Conservation (phyloP, 1,139 yeast genomes). For the Diutina siamensis region DNA sequence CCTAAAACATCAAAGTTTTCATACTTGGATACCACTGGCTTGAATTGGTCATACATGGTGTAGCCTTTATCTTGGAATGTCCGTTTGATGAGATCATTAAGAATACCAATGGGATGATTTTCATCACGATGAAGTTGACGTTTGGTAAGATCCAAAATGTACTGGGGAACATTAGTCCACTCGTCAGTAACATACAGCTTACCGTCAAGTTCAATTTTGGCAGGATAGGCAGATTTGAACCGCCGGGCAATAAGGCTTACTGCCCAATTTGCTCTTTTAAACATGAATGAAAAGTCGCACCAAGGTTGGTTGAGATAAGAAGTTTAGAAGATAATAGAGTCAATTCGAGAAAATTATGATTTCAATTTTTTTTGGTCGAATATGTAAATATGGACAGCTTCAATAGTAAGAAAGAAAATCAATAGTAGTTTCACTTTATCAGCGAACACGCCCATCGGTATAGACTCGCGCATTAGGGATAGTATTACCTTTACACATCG, state of each 20-base stretch:
- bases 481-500: too few relatives aligned
- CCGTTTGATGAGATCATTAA: conserved; percentile 60
- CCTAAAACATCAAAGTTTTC: conserved; percentile 89
- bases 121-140: conserved; percentile 64
- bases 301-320: too few relatives aligned
- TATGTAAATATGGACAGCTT: too few relatives aligned
- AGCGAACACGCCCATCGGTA: too few relatives aligned
- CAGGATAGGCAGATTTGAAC: background rate
- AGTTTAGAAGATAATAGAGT: too few relatives aligned
- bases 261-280: background rate
- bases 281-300: background rate
- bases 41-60: conserved; percentile 69
- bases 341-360: too few relatives aligned
- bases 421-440: too few relatives aligned
- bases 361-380: too few relatives aligned
- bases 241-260: background rate
- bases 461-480: too few relatives aligned
- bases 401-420: too few relatives aligned
- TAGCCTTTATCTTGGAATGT: conserved; percentile 60
- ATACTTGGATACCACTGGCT: conserved; percentile 70
- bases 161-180: conserved; percentile 79
- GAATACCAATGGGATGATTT: conserved; percentile 82
- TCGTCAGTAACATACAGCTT: conserved; percentile 50
- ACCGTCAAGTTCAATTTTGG: background rate
- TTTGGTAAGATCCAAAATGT: conserved; percentile 57